Base-by-base conservation (phyloP, 345 rosid species). In the Clarkia xantiana region DNA sequence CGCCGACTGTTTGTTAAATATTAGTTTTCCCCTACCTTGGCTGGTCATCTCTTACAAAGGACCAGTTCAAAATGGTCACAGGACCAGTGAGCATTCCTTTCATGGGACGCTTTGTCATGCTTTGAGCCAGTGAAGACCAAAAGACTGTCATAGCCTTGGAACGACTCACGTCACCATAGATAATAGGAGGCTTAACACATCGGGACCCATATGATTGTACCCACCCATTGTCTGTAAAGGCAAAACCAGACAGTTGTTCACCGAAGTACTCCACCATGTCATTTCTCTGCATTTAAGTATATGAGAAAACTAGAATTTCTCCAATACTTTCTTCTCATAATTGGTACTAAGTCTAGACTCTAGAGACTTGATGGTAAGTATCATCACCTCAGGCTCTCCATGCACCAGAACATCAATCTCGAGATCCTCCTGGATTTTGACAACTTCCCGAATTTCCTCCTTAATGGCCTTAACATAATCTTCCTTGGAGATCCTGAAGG, bases 61-160 rank as follows among this genome's bases (percentile, higher is more conserved):
- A 90, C 97, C 97, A 86, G 80, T 86, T 82, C 55, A 90, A 84
- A 64, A 86, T 90, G 63, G 97, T 90, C 48, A 90, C 97, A 40
- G 97, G 96, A 50, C 97, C 96, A 15, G 96, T 90, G 67, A 90
- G 91, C 97, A 90, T 90, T 49, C 97, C 97, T 75, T 90, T 90
- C 97, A 90, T 86, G 20, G 94, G 96, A 67, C 93, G 84, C 38
- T 73, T 39, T 43, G 97, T 83, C 91, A 90, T 74, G 78, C 96
- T 86, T 63, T 90, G 96, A 44, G 96, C 97, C 17, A 65, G 51
- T 29, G 96, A 79, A 10, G 97, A 90, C 97, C 96, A 90, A 78
- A 81, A 86, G 51, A 90, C 96, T 0, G 97, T 86, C 94, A 90
- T 90, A 52, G 96, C 76, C 46, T 83, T 83, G 47, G 97, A 91